Base-by-base conservation (phyloP, 1,284 basidiomycete species). In the Papiliotrema nemorosa region DNA sequence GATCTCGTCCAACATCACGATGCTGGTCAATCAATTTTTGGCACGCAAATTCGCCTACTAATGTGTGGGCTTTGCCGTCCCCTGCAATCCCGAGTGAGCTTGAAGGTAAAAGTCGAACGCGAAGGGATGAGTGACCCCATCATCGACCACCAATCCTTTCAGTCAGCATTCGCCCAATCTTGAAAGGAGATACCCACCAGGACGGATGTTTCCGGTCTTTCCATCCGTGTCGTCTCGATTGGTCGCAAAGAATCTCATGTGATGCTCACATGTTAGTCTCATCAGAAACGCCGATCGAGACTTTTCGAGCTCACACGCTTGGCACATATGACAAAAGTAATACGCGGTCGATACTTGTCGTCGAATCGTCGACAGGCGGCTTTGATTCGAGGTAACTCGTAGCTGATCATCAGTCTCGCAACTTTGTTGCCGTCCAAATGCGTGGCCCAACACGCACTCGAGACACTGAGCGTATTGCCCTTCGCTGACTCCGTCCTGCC, bases 401-500 rank as follows among this genome's bases (percentile, higher is more conserved):
- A 44, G 14, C 53, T 76, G 60, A 10, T n/a, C n/a, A n/a, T n/a
- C n/a, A n/a, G n/a, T n/a, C n/a, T n/a, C n/a, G n/a, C n/a, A n/a
- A n/a, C n/a, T n/a, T n/a, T n/a, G n/a, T n/a, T n/a, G n/a, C n/a
- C n/a, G n/a, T n/a, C n/a, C n/a, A n/a, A n/a, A n/a, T n/a, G n/a
- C n/a, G n/a, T n/a, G n/a, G n/a, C n/a, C n/a, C n/a, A n/a, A n/a
- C n/a, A n/a, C n/a, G n/a, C n/a, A n/a, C n/a, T n/a, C n/a, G n/a
- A 76, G 72, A 46, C 76, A 76, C 12, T 70, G 61, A 14, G 67
- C 62, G 53, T 73, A 78, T 58, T 79, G 77, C 0, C 78, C 78
- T 50, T 80, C 77, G 13, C 70, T 73, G 0, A 79, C 76, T 43
- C 77, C 78, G 53, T 78, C 77, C n/a, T n/a, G n/a, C n/a, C n/a